Conservation (phyloP, 2,329 filamentous ascomycete genomes). For the Celoporthe dispersa region DNA sequence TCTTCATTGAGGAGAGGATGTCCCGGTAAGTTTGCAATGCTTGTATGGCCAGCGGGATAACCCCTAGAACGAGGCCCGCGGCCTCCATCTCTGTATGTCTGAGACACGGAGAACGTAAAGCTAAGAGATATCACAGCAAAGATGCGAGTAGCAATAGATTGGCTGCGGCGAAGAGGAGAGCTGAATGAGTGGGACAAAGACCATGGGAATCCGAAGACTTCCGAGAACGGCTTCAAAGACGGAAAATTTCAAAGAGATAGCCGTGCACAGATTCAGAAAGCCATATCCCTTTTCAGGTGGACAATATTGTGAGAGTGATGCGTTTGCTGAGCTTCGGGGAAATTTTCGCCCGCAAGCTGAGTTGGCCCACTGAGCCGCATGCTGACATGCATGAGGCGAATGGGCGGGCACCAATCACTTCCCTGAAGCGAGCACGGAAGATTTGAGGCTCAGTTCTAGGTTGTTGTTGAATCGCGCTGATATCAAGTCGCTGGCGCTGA, state of each 20-base stretch:
- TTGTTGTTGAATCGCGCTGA: neutral
- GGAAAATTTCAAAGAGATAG: neutral
- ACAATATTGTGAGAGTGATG: neutral
- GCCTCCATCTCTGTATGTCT: slow-evolving; percentile 15
- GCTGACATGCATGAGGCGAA: neutral
- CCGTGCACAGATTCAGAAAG: neutral
- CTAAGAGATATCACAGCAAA: neutral
- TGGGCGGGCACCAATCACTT: slow-evolving; percentile 19
- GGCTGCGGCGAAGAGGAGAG: neutral
- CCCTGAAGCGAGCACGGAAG: neutral
- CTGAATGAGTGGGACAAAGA: neutral
- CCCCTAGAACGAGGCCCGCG: slow-evolving; percentile 25
- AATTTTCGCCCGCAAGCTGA: slow-evolving; percentile 2
- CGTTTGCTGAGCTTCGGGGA: neutral
- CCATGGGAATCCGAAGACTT: neutral
- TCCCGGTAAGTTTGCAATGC: slow-evolving; percentile 15
- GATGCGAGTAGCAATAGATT: neutral
- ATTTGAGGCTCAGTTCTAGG: neutral
- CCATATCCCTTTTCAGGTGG: neutral
- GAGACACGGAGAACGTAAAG: neutral
- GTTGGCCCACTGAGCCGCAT: slow-evolving; percentile 6
- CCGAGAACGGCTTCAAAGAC: neutral
- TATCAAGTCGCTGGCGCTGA: neutral
- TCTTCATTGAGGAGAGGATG: slow-evolving; percentile 19
- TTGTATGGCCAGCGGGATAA: slow-evolving; percentile 21